These are phyloP conservation scores for Lachnellula willkommii DNA, from an alignment of 2,329 filamentous ascomycete species.

Conservation along the genomic window DNA sequence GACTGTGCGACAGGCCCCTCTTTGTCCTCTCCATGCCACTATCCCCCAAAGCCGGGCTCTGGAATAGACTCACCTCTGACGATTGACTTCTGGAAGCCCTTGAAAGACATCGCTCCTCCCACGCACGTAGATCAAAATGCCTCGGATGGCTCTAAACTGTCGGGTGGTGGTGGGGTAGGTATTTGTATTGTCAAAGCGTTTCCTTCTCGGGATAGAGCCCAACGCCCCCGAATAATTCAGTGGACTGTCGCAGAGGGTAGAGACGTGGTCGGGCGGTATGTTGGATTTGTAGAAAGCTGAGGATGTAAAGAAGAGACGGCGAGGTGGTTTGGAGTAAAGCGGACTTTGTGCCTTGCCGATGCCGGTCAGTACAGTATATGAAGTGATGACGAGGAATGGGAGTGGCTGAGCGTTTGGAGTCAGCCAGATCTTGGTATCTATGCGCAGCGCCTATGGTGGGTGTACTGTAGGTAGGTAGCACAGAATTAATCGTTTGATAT, in stretches of 20 bases:
- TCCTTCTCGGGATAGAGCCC: not conserved
- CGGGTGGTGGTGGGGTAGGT: slow-evolving; percentile 7
- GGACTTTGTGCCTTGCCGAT: slow-evolving; percentile 4
- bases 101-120: slow-evolving; percentile 70
- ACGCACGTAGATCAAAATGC: slow-evolving; percentile 5
- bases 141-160: slow-evolving; percentile 1
- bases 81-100: slow-evolving; percentile 88
- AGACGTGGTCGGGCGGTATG: not conserved
- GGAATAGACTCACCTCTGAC: slow-evolving; percentile 59
- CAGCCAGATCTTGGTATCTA: not conserved
- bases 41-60: slow-evolving; percentile 3
- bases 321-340: slow-evolving; percentile 8
- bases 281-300: not conserved
- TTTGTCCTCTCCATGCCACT: not conserved
- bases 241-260: not conserved
- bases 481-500: not conserved
- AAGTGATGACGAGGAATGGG: slow-evolving; percentile 25
- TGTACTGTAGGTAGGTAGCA: not conserved
- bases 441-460: not conserved
- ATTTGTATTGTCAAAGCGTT: not conserved
- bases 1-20: slow-evolving; percentile 12
- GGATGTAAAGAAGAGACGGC: not conserved
- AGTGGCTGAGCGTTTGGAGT: slow-evolving; percentile 22
- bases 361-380: not conserved
- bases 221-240: not conserved